Evolutionary conservation across 1,284 basidiomycete species (phyloP).

Genomic region (Boletus hoseneyae): DNA sequence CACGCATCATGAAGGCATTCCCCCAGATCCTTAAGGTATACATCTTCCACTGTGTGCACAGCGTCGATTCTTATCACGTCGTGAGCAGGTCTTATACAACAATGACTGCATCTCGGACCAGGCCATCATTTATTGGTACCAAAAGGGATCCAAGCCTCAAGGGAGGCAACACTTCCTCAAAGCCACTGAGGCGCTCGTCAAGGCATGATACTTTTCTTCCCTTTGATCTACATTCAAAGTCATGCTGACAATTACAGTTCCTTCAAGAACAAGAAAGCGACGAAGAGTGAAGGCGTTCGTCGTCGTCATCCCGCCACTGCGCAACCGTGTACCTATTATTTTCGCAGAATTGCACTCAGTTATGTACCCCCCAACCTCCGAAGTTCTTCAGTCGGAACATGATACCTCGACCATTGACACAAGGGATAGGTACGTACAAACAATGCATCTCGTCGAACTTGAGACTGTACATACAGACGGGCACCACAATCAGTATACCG

Average conservation of each 20-base stretch:
- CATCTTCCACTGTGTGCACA: slow-evolving; percentile 1
- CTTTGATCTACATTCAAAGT: slow-evolving; percentile 13
- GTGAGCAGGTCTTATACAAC: slow-evolving; percentile 81
- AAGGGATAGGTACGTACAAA: slow-evolving; percentile 6
- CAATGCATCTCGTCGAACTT: neutral
- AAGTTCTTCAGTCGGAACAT: neutral
- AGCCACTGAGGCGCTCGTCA: slow-evolving; percentile 83
- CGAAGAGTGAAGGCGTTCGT: slow-evolving; percentile 43
- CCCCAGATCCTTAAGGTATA: slow-evolving; percentile 86
- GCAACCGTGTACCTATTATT: slow-evolving; percentile 18
- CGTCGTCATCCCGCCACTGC: neutral
- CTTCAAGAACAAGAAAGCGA: slow-evolving; percentile 77
- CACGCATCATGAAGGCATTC: slow-evolving; percentile 90
- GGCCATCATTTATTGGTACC: slow-evolving; percentile 96
- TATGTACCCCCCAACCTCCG: slow-evolving; percentile 11
- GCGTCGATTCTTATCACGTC: neutral
- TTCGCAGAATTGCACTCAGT: slow-evolving; percentile 16
- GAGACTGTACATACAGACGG: neutral
- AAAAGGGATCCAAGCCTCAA: slow-evolving; percentile 94
- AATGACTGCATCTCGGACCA: slow-evolving; percentile 92
- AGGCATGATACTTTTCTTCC: slow-evolving; percentile 48
- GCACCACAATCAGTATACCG: neutral
- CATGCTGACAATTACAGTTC: slow-evolving; percentile 47
- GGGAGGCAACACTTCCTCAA: slow-evolving; percentile 95
- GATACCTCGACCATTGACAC: neutral